Conservation (phyloP, 2,329 filamentous ascomycete species). For the Monilinia fructigena region DNA sequence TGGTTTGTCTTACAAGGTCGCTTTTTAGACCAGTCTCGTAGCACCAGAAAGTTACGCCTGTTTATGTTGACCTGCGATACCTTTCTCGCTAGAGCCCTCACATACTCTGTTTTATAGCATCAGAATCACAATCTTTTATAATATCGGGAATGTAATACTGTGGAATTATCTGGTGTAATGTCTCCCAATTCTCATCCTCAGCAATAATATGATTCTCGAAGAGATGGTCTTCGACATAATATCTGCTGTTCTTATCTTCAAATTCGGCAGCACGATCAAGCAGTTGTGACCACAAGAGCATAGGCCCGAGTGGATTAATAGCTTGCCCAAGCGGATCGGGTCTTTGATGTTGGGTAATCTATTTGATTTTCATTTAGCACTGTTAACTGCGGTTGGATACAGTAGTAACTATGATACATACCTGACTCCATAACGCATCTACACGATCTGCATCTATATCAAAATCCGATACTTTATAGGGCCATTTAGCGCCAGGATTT, state of each 20-base stretch:
- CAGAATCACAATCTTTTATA: not conserved
- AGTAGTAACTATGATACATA: not conserved
- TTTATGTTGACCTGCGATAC: constrained; percentile 26
- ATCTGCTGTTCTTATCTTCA: constrained; percentile 25
- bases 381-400: not conserved
- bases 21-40: constrained; percentile 29
- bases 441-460: constrained; percentile 16
- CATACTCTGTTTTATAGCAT: not conserved
- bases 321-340: not conserved
- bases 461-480: constrained; percentile 3
- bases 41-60: constrained; percentile 26
- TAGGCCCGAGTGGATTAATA: constrained; percentile 2
- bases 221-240: constrained; percentile 29
- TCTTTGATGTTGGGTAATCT: constrained; percentile 9
- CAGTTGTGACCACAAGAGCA: constrained; percentile 25
- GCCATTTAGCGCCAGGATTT: not conserved
- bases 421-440: constrained; percentile 6
- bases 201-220: constrained; percentile 26
- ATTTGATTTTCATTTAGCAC: constrained; percentile 1
- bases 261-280: constrained; percentile 36
- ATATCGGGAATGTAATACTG: not conserved
- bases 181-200: constrained; percentile 25
- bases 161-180: not conserved
- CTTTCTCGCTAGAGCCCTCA: constrained; percentile 11
- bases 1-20: constrained; percentile 26